Percentiles rank a stretch among this genome's conserved stretches.
Conservation (phyloP, 805 yeast species). For the Saccharomyces jurei region DNA sequence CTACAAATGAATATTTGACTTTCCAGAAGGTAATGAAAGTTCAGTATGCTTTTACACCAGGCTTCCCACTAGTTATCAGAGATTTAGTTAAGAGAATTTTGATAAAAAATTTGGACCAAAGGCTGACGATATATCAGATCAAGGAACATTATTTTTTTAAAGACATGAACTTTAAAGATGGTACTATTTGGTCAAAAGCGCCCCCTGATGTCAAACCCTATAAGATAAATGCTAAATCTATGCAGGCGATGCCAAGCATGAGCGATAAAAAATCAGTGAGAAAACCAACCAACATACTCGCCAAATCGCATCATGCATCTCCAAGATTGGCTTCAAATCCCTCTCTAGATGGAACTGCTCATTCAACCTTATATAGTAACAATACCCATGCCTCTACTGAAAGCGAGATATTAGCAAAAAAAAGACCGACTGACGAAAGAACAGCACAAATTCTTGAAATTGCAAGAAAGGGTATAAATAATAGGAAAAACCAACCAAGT, state of each 20-base stretch:
- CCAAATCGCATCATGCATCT: slow-evolving; percentile 1
- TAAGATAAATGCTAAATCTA: slow-evolving; percentile 66
- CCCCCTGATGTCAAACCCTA: slow-evolving; percentile 68
- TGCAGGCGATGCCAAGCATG: slow-evolving; percentile 64
- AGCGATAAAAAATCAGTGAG: slow-evolving; percentile 15
- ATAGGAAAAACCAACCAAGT: slow-evolving; percentile 11
- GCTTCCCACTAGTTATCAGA: slow-evolving; percentile 65
- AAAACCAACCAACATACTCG: slow-evolving; percentile 9
- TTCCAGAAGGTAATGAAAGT: slow-evolving; percentile 75
- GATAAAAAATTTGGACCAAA: slow-evolving; percentile 53
- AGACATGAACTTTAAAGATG: slow-evolving; percentile 47
- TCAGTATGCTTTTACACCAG: slow-evolving; percentile 78
- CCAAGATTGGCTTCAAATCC: slow-evolving; percentile 4
- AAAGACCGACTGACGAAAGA: slow-evolving; percentile 22
- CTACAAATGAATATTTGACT: slow-evolving; percentile 71
- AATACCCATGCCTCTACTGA: neutral
- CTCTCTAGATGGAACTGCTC: neutral
- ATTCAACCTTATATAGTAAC: neutral
- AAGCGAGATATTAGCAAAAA: slow-evolving; percentile 1
- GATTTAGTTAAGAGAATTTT: slow-evolving; percentile 66
- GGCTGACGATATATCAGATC: slow-evolving; percentile 50
- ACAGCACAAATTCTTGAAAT: slow-evolving; percentile 28
- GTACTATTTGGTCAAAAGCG: slow-evolving; percentile 46
- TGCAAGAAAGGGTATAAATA: slow-evolving; percentile 20
- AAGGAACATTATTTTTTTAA: slow-evolving; percentile 58